phyloP scores from a whole-genome alignment of 1,139 yeast species.

The Pneumocystis wakefieldiae region DNA sequence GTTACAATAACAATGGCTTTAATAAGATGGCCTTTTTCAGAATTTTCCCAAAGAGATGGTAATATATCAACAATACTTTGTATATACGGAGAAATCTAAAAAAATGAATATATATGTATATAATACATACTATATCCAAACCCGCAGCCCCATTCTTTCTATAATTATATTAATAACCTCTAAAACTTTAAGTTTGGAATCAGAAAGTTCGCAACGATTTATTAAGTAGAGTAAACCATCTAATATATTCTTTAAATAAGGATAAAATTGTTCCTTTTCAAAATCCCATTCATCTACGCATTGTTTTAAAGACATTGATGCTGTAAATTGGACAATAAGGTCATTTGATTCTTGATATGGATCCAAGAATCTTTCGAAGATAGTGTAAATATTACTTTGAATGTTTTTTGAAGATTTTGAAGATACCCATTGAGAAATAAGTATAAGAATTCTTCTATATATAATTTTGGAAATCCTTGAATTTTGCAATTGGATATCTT shows the following conservation, averaged over 20 bases:
- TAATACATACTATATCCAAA: conserved; percentile 2
- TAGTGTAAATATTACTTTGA: conserved; percentile 43
- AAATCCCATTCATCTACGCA: conserved; percentile 82
- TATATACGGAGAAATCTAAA: conserved; percentile 19
- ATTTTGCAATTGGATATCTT: conserved; percentile 32
- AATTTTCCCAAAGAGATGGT: conserved; percentile 62
- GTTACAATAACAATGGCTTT: conserved; percentile 60
- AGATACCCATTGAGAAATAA: conserved; percentile 68
- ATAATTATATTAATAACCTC: conserved; percentile 52
- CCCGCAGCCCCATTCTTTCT: conserved; percentile 32
- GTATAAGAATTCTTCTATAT: conserved; percentile 59
- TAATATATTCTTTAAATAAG: conserved; percentile 44
- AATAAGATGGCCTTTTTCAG: conserved; percentile 47
- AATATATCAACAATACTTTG: conserved; percentile 43
- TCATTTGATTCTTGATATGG: conserved; percentile 39
- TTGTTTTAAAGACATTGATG: conserved; percentile 53
- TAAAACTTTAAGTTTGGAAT: conserved; percentile 57
- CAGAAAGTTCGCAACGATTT: conserved; percentile 41
- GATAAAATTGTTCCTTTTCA: conserved; percentile 47
- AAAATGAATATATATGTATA: not conserved
- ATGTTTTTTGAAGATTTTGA: conserved; percentile 48
- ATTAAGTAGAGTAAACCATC: conserved; percentile 29
- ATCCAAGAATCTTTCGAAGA: conserved; percentile 36
- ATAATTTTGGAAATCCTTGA: conserved; percentile 29
- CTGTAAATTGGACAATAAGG: conserved; percentile 58